Evolutionary conservation across 495 filamentous ascomycete genomes (phyloP).

Genomic region (Corynascus novoguineensis): DNA sequence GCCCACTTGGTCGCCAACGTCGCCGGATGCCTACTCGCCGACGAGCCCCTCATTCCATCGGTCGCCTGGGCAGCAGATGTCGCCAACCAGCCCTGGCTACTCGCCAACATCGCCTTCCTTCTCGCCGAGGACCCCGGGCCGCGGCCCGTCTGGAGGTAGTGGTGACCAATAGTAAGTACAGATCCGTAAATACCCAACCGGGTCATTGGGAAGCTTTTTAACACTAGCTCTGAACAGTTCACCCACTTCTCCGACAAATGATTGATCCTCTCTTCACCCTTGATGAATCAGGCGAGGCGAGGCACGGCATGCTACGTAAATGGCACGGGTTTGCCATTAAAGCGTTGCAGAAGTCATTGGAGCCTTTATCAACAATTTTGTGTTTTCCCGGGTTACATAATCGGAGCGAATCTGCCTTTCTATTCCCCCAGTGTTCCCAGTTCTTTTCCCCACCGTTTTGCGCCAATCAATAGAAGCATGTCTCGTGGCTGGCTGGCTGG

Average conservation of each 20-base stretch:
- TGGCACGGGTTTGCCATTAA: slow-evolving; percentile 4
- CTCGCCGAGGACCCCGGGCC: slow-evolving; percentile 40
- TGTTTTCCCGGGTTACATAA: slow-evolving; percentile 2
- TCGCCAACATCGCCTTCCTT: slow-evolving; percentile 48
- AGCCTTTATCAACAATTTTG: neutral
- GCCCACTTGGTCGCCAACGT: slow-evolving; percentile 63
- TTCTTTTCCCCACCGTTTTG: neutral
- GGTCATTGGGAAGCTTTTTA: slow-evolving; percentile 5
- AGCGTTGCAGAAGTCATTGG: neutral
- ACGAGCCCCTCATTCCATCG: slow-evolving; percentile 66
- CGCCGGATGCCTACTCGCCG: slow-evolving; percentile 67
- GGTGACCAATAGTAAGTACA: slow-evolving; percentile 35
- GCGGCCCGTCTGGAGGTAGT: slow-evolving; percentile 26
- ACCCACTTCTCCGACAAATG: slow-evolving; percentile 33
- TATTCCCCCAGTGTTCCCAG: neutral
- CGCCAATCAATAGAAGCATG: slow-evolving; percentile 1
- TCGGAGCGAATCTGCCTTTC: slow-evolving; percentile 3
- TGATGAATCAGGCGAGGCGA: neutral
- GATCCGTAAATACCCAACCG: neutral
- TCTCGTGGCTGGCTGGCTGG: neutral
- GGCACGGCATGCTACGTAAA: neutral
- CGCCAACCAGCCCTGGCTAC: slow-evolving; percentile 51
- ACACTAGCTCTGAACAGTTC: slow-evolving; percentile 20
- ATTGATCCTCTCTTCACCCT: slow-evolving; percentile 18
- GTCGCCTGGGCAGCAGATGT: slow-evolving; percentile 48